A percentile compares a stretch with the other conserved stretches of the same genome.
phyloP scores from a whole-genome alignment of 163 green algal species.

The Scenedesmus sp. region DNA sequence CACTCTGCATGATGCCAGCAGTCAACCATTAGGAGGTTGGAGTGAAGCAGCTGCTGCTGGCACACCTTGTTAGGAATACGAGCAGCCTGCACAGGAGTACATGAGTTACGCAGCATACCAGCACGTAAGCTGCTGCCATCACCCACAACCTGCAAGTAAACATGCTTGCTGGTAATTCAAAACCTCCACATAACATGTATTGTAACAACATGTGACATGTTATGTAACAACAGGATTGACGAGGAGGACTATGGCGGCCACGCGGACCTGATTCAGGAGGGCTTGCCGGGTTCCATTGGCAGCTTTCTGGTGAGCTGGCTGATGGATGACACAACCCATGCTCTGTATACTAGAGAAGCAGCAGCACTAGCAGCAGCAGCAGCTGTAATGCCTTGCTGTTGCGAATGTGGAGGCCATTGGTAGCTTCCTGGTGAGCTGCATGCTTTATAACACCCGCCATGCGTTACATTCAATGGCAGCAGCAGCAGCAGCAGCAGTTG shows the following conservation, averaged over 20 bases:
- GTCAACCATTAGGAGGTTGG: no score
- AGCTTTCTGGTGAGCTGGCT: slow-evolving; percentile 44
- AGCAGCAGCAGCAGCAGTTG: background rate
- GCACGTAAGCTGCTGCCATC: background rate
- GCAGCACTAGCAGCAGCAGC: background rate
- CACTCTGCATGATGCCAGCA: no score
- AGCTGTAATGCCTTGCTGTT: background rate
- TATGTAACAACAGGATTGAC: slow-evolving; percentile 41
- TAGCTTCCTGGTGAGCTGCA: slow-evolving; percentile 43
- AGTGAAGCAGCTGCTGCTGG: no score
- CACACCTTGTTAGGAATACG: no score
- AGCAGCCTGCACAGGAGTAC: no score
- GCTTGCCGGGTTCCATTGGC: slow-evolving; percentile 18
- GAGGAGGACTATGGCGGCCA: slow-evolving; percentile 53
- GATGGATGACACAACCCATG: background rate
- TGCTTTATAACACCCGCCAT: background rate
- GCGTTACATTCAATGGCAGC: background rate
- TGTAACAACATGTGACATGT: background rate
- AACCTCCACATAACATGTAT: no score
- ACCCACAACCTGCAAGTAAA: background rate
- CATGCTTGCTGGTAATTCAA: background rate
- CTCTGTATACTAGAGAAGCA: background rate
- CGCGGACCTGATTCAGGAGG: slow-evolving; percentile 36
- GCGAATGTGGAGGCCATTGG: background rate
- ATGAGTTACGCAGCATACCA: no score